Evolutionary conservation across 495 filamentous ascomycete species (phyloP).

Genomic region (Penicillium cinerascens): DNA sequence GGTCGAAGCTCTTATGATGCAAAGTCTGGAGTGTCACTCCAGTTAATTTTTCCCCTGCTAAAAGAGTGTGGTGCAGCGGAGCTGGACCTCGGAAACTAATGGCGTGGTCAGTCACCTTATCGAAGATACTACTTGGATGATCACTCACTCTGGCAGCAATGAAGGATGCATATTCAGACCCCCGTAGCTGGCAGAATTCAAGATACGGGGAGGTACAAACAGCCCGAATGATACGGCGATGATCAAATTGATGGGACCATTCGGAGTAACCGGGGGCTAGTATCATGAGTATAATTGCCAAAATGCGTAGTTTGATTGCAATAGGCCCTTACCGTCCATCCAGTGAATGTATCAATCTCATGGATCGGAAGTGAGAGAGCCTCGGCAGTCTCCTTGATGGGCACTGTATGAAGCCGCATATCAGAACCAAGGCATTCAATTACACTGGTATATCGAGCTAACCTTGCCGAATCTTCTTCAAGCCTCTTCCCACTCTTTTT

Average conservation of each 20-base stretch:
- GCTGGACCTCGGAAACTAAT: slow-evolving; percentile 69
- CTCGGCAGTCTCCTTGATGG: slow-evolving; percentile 64
- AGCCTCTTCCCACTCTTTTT: slow-evolving; percentile 69
- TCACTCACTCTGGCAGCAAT: slow-evolving; percentile 73
- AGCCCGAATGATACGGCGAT: slow-evolving; percentile 96
- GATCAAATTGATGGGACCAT: slow-evolving; percentile 68
- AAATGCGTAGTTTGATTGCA: background rate
- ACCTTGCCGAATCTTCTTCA: slow-evolving; percentile 71
- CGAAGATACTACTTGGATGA: background rate
- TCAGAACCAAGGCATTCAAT: slow-evolving; percentile 8
- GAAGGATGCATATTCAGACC: slow-evolving; percentile 95
- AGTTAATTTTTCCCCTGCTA: slow-evolving; percentile 51
- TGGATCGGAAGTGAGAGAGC: slow-evolving; percentile 64
- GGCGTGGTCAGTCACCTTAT: background rate
- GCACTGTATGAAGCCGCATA: slow-evolving; percentile 51
- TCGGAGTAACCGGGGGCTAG: slow-evolving; percentile 55
- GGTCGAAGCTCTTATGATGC: slow-evolving; percentile 69
- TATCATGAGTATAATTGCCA: slow-evolving; percentile 13
- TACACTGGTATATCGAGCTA: background rate
- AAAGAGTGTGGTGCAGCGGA: slow-evolving; percentile 74
- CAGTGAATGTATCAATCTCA: slow-evolving; percentile 71
- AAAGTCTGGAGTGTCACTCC: slow-evolving; percentile 85
- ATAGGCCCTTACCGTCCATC: slow-evolving; percentile 61
- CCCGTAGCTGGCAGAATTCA: slow-evolving; percentile 68
- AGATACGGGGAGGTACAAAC: slow-evolving; percentile 74